Percentiles rank a stretch among this genome's conserved stretches.
Conservation (phyloP, 1,139 yeast genomes). For the Wickerhamomyces sp. region DNA sequence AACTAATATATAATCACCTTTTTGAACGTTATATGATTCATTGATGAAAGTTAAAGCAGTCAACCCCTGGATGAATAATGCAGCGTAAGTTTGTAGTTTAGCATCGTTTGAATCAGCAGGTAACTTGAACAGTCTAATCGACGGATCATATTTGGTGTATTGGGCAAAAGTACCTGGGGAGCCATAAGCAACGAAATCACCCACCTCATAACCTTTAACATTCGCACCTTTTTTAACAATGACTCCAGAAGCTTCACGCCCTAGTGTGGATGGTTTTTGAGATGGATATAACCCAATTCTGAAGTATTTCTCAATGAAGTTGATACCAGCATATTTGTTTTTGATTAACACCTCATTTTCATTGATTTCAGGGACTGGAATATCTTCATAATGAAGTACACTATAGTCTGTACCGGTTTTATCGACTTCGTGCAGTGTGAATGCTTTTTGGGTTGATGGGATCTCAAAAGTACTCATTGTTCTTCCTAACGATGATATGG, state of each 20-base stretch:
- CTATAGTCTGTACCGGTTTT: constrained; percentile 36
- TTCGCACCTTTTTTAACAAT: constrained; percentile 63
- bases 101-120: constrained; percentile 44
- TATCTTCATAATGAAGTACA: constrained; percentile 47
- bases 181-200: constrained; percentile 67
- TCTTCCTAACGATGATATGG: not conserved
- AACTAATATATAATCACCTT: constrained; percentile 65
- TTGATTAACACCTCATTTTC: constrained; percentile 60
- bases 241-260: constrained; percentile 82
- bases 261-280: constrained; percentile 56
- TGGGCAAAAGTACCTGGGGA: constrained; percentile 60
- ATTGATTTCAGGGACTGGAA: constrained; percentile 53
- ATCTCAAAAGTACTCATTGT: constrained; percentile 21
- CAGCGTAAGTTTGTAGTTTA: constrained; percentile 50
- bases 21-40: constrained; percentile 61
- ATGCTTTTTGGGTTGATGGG: constrained; percentile 57
- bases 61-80: constrained; percentile 62
- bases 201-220: constrained; percentile 54
- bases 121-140: constrained; percentile 40
- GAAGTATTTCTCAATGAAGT: constrained; percentile 79
- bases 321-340: constrained; percentile 72
- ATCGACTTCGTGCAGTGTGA: constrained; percentile 50
- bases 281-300: constrained; percentile 70
- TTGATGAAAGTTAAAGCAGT: constrained; percentile 70
- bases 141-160: constrained; percentile 47